Evolutionary conservation across 768 basidiomycete species (phyloP).

Genomic region (Dioszegia aurantiaca): DNA sequence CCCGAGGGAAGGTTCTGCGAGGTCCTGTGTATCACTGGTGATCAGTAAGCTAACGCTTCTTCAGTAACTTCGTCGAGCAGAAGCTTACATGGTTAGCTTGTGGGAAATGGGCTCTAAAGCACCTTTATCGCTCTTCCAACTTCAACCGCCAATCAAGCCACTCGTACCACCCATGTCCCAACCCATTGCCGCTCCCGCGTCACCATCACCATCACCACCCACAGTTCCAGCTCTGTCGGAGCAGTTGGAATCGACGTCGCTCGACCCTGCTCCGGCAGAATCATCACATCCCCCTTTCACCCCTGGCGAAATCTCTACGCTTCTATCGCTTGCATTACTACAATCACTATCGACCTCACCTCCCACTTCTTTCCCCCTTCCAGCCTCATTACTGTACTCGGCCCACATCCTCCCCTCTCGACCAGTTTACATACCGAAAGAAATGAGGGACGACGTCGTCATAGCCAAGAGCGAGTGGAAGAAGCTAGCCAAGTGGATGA

Average conservation of each 20-base stretch:
- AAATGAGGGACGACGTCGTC: slow-evolving; percentile 44
- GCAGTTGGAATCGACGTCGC: not conserved
- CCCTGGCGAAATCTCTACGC: slow-evolving; percentile 37
- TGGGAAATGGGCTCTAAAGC: slow-evolving; percentile 47
- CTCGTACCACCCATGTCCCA: slow-evolving; percentile 23
- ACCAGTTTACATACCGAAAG: slow-evolving; percentile 62
- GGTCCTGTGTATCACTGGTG: slow-evolving; percentile 44
- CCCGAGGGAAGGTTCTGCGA: slow-evolving; percentile 45
- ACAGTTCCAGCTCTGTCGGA: not conserved
- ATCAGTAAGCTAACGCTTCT: slow-evolving; percentile 35
- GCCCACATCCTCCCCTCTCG: slow-evolving; percentile 72
- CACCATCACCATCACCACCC: slow-evolving; percentile 12
- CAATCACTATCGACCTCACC: slow-evolving; percentile 54
- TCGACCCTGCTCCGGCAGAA: not conserved
- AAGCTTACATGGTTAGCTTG: slow-evolving; percentile 26
- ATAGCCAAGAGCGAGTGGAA: slow-evolving; percentile 79
- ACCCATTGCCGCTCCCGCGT: not conserved
- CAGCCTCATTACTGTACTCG: slow-evolving; percentile 72
- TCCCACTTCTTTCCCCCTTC: slow-evolving; percentile 66
- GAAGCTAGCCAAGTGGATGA: slow-evolving; percentile 76
- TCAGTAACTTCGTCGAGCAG: not conserved
- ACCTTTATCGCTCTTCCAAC: slow-evolving; percentile 20
- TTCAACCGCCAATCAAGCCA: slow-evolving; percentile 25
- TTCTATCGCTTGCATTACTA: slow-evolving; percentile 32
- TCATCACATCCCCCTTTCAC: not conserved